phyloP scores from a whole-genome alignment of 2,329 filamentous ascomycete species.

The Leptographium lundbergii region DNA sequence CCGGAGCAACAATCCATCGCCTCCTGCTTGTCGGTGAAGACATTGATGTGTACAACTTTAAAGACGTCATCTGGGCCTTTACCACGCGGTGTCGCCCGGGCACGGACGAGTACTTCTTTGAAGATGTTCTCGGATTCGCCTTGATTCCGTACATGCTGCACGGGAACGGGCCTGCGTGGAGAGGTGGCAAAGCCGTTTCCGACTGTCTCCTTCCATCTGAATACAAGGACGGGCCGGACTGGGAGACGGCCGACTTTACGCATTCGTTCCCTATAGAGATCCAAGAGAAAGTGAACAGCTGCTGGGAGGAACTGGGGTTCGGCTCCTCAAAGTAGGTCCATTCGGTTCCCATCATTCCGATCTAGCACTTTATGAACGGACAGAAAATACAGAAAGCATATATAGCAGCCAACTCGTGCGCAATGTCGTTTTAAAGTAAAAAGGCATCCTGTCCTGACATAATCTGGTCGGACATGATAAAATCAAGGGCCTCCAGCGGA shows the following conservation, averaged over 20 bases:
- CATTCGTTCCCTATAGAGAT: conserved; percentile 25
- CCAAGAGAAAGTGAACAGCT: conserved; percentile 22
- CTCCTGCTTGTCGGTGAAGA: conserved; percentile 34
- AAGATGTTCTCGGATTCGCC: conserved; percentile 29
- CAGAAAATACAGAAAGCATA: too few relatives aligned
- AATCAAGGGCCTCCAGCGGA: background rate
- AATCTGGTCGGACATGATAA: background rate
- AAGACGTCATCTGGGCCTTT: conserved; percentile 37
- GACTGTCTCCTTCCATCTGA: conserved; percentile 29
- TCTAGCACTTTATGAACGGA: too few relatives aligned
- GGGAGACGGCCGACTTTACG: conserved; percentile 20
- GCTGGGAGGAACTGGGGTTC: conserved; percentile 15
- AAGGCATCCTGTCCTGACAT: background rate
- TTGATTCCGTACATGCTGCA: conserved; percentile 35
- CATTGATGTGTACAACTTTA: conserved; percentile 31
- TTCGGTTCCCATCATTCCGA: background rate
- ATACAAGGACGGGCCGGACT: conserved; percentile 24
- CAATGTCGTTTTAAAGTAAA: background rate
- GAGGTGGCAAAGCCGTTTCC: conserved; percentile 32
- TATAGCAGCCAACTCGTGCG: too few relatives aligned
- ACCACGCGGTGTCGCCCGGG: conserved; percentile 31
- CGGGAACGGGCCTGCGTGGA: conserved; percentile 18
- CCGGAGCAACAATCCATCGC: conserved; percentile 28
- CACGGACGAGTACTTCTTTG: conserved; percentile 29
- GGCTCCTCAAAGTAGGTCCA: background rate